Percentiles rank a stretch among this genome's conserved stretches.
phyloP scores from a whole-genome alignment of 2,329 filamentous ascomycete species.

The Cladophialophora immunda region DNA sequence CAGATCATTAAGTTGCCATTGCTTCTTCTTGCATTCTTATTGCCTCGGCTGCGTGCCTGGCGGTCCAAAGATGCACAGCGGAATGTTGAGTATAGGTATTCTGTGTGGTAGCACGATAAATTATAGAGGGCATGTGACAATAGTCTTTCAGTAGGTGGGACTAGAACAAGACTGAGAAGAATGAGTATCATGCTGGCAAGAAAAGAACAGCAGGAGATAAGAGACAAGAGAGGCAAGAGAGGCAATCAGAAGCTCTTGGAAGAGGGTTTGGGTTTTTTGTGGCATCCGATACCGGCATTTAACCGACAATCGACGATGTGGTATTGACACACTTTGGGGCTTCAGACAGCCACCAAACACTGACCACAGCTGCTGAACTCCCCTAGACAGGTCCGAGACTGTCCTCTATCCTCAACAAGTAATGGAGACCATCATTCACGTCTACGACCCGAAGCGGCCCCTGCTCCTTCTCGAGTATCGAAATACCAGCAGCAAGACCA shows the following conservation, averaged over 20 bases:
- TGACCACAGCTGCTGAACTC: neutral
- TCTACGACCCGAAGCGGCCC: slow-evolving; percentile 32
- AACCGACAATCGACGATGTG: neutral
- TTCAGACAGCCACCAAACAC: neutral
- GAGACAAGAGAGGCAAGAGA: neutral
- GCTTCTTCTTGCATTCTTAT: too few relatives aligned
- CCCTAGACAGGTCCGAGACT: neutral
- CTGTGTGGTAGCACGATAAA: too few relatives aligned
- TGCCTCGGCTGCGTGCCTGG: too few relatives aligned
- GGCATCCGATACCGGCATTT: neutral
- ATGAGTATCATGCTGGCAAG: too few relatives aligned
- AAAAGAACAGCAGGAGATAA: too few relatives aligned
- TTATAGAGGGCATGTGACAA: neutral
- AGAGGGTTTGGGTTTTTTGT: neutral
- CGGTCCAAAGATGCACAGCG: too few relatives aligned
- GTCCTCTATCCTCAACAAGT: neutral
- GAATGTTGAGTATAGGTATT: too few relatives aligned
- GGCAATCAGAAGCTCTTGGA: neutral
- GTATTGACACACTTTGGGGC: neutral
- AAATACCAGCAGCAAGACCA: slow-evolving; percentile 9
- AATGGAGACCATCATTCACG: slow-evolving; percentile 32
- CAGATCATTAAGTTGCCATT: neutral
- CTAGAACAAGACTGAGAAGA: neutral
- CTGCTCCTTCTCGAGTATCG: slow-evolving; percentile 39
- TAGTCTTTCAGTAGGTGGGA: neutral